A percentile compares a stretch with the other conserved stretches of the same genome.
phyloP scores from a whole-genome alignment of 2,329 filamentous ascomycete species.

The Colletotrichum nymphaeae region DNA sequence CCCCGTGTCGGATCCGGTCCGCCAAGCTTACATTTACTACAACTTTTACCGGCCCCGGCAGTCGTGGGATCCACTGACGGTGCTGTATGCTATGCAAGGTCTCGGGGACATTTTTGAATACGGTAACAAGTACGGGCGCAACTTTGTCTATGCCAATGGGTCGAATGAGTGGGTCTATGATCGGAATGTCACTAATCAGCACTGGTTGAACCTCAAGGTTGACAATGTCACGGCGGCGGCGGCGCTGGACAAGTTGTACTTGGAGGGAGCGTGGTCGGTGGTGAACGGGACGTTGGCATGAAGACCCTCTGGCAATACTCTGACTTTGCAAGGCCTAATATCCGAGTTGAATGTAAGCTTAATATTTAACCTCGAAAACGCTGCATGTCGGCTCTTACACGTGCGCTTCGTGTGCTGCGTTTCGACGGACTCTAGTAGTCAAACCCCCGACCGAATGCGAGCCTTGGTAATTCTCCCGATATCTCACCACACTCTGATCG shows the following conservation, averaged over 20 bases:
- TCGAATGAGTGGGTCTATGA: constrained; percentile 57
- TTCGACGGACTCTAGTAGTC: background rate
- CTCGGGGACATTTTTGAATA: constrained; percentile 49
- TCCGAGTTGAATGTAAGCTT: background rate
- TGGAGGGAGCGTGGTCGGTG: constrained; percentile 39
- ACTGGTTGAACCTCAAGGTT: constrained; percentile 50
- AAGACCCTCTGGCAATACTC: no score
- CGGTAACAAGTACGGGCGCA: constrained; percentile 52
- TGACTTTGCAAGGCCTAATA: background rate
- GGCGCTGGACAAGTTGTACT: constrained; percentile 44
- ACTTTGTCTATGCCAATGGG: constrained; percentile 52
- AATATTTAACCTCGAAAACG: background rate
- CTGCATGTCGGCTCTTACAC: background rate
- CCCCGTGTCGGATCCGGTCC: constrained; percentile 47
- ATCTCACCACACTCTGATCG: background rate
- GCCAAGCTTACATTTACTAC: constrained; percentile 54
- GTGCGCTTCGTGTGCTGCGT: background rate
- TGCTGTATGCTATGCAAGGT: constrained; percentile 52
- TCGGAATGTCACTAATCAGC: constrained; percentile 47
- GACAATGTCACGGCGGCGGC: constrained; percentile 43
- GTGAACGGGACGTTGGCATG: background rate
- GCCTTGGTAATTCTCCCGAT: background rate
- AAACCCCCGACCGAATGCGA: background rate
- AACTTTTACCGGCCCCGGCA: constrained; percentile 46
- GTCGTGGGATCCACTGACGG: constrained; percentile 56